phyloP scores from a whole-genome alignment of 2,329 filamentous ascomycete genomes.

The Emergomyces pasteurianus region DNA sequence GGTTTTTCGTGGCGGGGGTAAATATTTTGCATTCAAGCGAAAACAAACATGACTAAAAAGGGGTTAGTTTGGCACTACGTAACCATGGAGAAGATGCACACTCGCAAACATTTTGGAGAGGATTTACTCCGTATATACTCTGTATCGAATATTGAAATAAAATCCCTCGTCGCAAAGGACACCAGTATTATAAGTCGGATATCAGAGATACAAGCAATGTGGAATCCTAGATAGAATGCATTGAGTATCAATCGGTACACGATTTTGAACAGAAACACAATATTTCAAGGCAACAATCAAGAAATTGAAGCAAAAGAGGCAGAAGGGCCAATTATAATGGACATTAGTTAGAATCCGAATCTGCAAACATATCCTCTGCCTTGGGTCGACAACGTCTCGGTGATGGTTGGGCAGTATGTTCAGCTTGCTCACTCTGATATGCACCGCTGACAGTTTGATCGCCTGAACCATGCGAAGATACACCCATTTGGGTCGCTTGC shows the following conservation, averaged over 20 bases:
- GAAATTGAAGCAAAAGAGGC: not conserved
- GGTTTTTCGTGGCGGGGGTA: conserved; percentile 5
- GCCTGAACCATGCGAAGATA: conserved; percentile 11
- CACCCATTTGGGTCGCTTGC: conserved; percentile 22
- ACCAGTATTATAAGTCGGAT: not conserved
- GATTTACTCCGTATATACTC: too few relatives aligned
- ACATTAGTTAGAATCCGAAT: conserved; percentile 48
- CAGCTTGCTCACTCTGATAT: conserved; percentile 14
- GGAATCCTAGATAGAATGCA: not conserved
- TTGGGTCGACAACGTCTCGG: conserved; percentile 52
- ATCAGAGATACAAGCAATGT: not conserved
- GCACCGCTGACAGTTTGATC: conserved; percentile 12
- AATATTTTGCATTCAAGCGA: conserved; percentile 2
- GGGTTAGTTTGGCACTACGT: not conserved
- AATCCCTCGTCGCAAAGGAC: not conserved
- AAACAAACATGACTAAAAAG: conserved; percentile 1
- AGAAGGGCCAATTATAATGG: not conserved
- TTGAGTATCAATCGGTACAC: conserved; percentile 1
- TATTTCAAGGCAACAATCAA: not conserved
- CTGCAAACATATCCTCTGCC: conserved; percentile 80
- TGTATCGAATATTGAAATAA: not conserved
- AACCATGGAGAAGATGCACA: not conserved
- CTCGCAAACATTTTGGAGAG: not conserved
- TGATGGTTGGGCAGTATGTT: conserved; percentile 19
- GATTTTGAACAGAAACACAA: not conserved